Evolutionary conservation across 73 alveolate species (phyloP).

Genomic region (Paramecium primaurelia): DNA sequence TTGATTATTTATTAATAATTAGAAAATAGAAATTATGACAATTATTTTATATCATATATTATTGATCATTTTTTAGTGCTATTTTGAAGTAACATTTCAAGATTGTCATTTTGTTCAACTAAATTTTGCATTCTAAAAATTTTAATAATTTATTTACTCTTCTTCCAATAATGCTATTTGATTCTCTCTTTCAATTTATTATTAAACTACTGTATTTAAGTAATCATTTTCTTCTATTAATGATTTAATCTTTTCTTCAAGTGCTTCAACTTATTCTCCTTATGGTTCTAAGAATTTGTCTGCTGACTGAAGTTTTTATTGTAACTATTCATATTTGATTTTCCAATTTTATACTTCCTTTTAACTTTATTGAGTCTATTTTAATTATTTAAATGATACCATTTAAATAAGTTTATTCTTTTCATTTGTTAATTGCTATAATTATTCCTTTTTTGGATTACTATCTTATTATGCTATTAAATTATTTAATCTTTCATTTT

Average conservation of each 20-base stretch:
- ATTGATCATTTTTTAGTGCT: not conserved
- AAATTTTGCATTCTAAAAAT: not conserved
- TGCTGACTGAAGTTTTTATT: not conserved
- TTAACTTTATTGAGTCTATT: not conserved
- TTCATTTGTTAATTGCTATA: not conserved
- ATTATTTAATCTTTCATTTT: constrained; percentile 3
- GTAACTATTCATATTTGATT: constrained; percentile 12
- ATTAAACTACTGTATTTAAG: not conserved
- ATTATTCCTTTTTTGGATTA: constrained; percentile 13
- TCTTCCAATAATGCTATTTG: constrained; percentile 18
- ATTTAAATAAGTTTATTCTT: not conserved
- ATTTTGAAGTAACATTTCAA: not conserved
- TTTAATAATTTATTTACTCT: not conserved
- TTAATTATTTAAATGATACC: not conserved
- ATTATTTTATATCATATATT: too few relatives aligned
- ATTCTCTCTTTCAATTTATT: constrained; percentile 12
- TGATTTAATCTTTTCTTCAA: not conserved
- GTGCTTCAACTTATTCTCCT: constrained; percentile 2
- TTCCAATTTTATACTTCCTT: constrained; percentile 9
- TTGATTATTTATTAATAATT: too few relatives aligned
- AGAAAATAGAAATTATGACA: too few relatives aligned
- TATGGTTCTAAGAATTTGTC: not conserved
- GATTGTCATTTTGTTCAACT: constrained; percentile 28
- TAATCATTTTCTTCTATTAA: constrained; percentile 25
- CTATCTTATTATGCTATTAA: not conserved